These are phyloP conservation scores for Magnolia kwangsiensis DNA, from an alignment of 164 flowering plant species.

Conservation along the genomic window DNA sequence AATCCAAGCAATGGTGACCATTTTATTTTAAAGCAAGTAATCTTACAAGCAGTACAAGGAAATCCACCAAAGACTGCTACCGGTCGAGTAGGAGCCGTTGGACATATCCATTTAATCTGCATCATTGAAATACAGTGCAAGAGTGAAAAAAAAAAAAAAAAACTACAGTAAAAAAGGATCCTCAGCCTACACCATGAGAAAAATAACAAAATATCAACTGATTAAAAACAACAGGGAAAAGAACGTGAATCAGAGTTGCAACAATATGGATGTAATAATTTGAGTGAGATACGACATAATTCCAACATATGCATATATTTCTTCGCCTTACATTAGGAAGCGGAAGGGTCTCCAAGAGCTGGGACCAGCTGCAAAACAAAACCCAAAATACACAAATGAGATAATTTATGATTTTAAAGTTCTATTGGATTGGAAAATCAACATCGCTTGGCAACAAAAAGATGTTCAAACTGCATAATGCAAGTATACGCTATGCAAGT, in stretches of 20 bases:
- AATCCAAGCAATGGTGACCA: background rate
- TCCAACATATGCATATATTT: slow-evolving; percentile 2
- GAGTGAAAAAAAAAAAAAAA: background rate
- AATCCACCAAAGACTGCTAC: slow-evolving; percentile 59
- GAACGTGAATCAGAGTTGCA: background rate
- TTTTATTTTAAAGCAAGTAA: slow-evolving; percentile 5
- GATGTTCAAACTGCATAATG: background rate
- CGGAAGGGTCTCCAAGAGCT: slow-evolving; percentile 63
- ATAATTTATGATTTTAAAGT: background rate
- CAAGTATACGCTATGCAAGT: background rate
- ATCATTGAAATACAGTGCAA: slow-evolving; percentile 9
- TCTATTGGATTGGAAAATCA: background rate
- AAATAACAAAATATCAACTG: background rate
- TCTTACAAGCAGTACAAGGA: slow-evolving; percentile 72
- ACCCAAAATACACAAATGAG: slow-evolving; percentile 1
- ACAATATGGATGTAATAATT: background rate
- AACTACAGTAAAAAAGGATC: background rate
- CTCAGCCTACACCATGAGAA: background rate
- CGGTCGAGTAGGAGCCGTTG: slow-evolving; percentile 63
- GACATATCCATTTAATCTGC: slow-evolving; percentile 68
- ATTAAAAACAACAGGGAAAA: background rate
- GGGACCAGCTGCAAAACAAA: slow-evolving; percentile 66
- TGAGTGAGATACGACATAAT: background rate
- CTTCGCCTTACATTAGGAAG: slow-evolving; percentile 63
- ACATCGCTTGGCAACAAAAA: background rate